Percentiles rank a stretch among this genome's conserved stretches.
Conservation (phyloP, 2,329 filamentous ascomycete genomes). For the Alternaria solani region DNA sequence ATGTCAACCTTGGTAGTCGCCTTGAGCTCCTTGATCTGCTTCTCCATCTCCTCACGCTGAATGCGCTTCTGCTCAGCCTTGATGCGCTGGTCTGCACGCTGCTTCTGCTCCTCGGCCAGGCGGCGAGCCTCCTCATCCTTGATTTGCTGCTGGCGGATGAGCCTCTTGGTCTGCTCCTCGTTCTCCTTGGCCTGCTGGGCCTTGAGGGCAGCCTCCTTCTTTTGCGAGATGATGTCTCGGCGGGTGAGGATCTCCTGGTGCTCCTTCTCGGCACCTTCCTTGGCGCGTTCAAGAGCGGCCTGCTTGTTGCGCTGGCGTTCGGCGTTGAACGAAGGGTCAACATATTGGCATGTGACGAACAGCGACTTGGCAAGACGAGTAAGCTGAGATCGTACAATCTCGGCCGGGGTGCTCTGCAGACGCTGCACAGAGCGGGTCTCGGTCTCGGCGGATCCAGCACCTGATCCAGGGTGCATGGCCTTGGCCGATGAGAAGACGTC, state of each 20-base stretch:
- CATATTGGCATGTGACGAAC: slow-evolving; percentile 93
- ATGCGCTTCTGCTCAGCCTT: slow-evolving; percentile 60
- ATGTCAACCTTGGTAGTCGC: slow-evolving; percentile 88
- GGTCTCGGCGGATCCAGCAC: slow-evolving; percentile 84
- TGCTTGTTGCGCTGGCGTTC: slow-evolving; percentile 80
- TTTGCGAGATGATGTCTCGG: slow-evolving; percentile 92
- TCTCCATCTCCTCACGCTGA: slow-evolving; percentile 67
- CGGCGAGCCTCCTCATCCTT: slow-evolving; percentile 90
- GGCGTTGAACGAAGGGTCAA: slow-evolving; percentile 88
- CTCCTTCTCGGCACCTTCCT: slow-evolving; percentile 90
- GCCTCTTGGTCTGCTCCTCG: slow-evolving; percentile 89
- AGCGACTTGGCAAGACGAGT: slow-evolving; percentile 90
- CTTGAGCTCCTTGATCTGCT: slow-evolving; percentile 95
- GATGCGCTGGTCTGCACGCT: slow-evolving; percentile 89
- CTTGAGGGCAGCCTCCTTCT: slow-evolving; percentile 94
- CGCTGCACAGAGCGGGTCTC: slow-evolving; percentile 88
- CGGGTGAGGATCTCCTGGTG: slow-evolving; percentile 84
- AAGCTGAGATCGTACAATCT: slow-evolving; percentile 95
- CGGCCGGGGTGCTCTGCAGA: slow-evolving; percentile 95
- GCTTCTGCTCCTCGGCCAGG: slow-evolving; percentile 88
- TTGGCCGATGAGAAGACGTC: slow-evolving; percentile 98
- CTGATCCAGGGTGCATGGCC: slow-evolving; percentile 84
- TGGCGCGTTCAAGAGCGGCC: slow-evolving; percentile 80
- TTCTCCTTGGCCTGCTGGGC: slow-evolving; percentile 87
- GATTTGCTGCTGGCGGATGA: slow-evolving; percentile 83